Evolutionary conservation across 345 rosid genomes (phyloP).

Genomic region (Brassica nigra): DNA sequence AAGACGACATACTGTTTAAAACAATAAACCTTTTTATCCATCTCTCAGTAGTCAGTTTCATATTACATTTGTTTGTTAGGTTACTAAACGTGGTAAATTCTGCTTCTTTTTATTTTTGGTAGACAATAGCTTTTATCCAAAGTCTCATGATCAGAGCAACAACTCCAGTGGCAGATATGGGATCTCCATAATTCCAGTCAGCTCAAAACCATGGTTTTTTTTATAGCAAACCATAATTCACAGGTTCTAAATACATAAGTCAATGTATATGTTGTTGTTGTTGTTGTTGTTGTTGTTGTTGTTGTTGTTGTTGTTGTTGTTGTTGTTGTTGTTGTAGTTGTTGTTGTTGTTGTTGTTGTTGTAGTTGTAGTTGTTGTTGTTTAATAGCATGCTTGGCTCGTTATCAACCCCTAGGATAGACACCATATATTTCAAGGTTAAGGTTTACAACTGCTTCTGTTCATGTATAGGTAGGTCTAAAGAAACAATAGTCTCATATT

Average conservation of each 20-base stretch:
- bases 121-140: conserved; percentile 76
- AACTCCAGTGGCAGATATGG: conserved; percentile 49
- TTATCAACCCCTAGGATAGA: neutral
- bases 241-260: neutral
- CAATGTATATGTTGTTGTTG: neutral
- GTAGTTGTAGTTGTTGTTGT: neutral
- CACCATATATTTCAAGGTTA: conserved; percentile 4
- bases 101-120: neutral
- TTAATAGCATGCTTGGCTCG: neutral
- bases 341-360: neutral
- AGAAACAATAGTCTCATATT: neutral
- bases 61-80: neutral
- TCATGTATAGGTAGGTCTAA: neutral
- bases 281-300: neutral
- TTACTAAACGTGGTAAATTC: neutral
- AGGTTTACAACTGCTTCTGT: neutral
- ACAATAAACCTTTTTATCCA: neutral
- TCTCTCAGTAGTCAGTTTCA: neutral
- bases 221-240: neutral
- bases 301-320: neutral
- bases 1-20: neutral
- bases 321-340: neutral
- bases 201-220: neutral
- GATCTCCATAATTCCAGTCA: conserved; percentile 16
- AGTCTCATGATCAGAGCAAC: conserved; percentile 72